Evolutionary conservation across 495 filamentous ascomycete genomes (phyloP), one percentile per base, ranked within the genome.

Genomic region (Mytilinidion resinicola): DNA sequence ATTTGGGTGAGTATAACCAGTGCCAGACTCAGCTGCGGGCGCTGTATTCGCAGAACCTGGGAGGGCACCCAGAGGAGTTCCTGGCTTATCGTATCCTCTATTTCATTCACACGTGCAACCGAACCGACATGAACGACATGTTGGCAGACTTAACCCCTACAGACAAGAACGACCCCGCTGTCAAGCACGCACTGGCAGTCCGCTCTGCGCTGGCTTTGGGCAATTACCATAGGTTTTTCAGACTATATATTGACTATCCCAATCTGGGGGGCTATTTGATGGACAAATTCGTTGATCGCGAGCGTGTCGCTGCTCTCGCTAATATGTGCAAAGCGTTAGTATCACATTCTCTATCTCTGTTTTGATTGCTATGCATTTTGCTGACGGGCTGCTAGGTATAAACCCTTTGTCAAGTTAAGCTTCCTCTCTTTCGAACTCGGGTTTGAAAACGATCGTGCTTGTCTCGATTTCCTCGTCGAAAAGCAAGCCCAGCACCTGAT

Each of bases 1-100:
- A 99, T 80, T 81, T 96, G 77, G 92, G 93, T 99, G 93, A 99
- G 93, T 99, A 97, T 90, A 99, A 99, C 79, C 93, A 99, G 82
- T 99, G 93, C 73, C 95, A 97, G 78, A 96, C 93, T 59, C 93
- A 97, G 77, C 82, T 99, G 68, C 87, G 88, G 68, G 88, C 86
- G 56, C 78, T 99, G 64, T 96, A 99, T 72, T 79, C 80, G 70
- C 82, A 88, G 74, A 85, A 88, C 61, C 77, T 96, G 60, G 89
- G 88, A 69, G 95, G 95, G 59, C 89, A 95, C 76, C 82, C 91
- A 55, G 85, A 85, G 70, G 93, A 99, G 73, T 99, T 99, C 76
- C 90, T 91, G 82, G 95, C 92, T 58, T 99, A 99, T 84, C 95
- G 95, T 82, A 97, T 99, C 75, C 83, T 99, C 71, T 99, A 99